These are phyloP conservation scores for Saccharomyces kudriavzevii DNA, from an alignment of 805 yeast genomes.

Conservation along the genomic window DNA sequence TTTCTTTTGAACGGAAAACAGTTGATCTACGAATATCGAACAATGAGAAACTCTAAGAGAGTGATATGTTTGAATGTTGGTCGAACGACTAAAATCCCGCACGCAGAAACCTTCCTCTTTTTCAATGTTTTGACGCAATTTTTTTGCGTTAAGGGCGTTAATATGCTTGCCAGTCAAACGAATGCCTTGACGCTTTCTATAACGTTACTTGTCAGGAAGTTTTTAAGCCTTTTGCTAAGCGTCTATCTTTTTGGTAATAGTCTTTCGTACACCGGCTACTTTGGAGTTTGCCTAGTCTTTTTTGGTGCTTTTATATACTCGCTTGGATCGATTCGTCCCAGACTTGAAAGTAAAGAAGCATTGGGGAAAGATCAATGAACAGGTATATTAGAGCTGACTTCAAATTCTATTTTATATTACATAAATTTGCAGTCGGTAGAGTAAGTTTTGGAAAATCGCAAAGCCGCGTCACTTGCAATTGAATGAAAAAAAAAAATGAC, in stretches of 20 bases:
- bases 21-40: slow-evolving; percentile 28
- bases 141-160: slow-evolving; percentile 62
- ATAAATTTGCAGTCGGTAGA: not conserved
- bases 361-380: not conserved
- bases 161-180: slow-evolving; percentile 46
- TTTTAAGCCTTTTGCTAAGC: slow-evolving; percentile 51
- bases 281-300: slow-evolving; percentile 48
- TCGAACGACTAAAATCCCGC: slow-evolving; percentile 3
- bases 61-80: slow-evolving; percentile 8
- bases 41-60: slow-evolving; percentile 9
- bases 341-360: not conserved
- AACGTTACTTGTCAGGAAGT: slow-evolving; percentile 52
- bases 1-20: slow-evolving; percentile 34
- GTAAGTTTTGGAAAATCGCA: not conserved
- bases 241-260: slow-evolving; percentile 43
- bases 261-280: slow-evolving; percentile 32
- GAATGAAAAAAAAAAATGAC: not conserved
- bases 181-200: slow-evolving; percentile 59
- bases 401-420: not conserved
- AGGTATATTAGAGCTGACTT: not conserved
- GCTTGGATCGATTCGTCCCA: slow-evolving; percentile 7
- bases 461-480: not conserved
- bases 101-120: slow-evolving; percentile 25
- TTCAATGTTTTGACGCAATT: slow-evolving; percentile 48
- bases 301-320: slow-evolving; percentile 46